Evolutionary conservation across 1,284 basidiomycete species (phyloP).

Genomic region (Ustilago xerochloae): DNA sequence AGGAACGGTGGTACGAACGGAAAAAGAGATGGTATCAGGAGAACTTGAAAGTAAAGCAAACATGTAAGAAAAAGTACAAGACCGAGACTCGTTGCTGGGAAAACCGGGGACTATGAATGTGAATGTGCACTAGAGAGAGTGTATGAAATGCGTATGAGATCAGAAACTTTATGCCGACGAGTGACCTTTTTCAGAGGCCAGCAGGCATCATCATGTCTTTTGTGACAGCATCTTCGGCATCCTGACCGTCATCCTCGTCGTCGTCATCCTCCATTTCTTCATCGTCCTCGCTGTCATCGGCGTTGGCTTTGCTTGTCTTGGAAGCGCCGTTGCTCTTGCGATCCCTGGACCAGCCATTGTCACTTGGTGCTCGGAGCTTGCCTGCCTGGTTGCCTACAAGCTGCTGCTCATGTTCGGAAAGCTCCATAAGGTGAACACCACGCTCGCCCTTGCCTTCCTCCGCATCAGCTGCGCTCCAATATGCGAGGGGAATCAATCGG

Average conservation of each 20-base stretch:
- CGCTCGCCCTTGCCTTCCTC: constrained; percentile 49
- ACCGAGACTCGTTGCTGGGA: neutral
- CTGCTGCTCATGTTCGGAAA: constrained; percentile 49
- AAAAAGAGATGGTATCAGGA: constrained; percentile 16
- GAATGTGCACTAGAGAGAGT: neutral
- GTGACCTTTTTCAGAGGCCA: constrained; percentile 36
- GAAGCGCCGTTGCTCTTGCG: constrained; percentile 32
- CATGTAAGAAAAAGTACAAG: constrained; percentile 31
- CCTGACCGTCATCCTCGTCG: constrained; percentile 31
- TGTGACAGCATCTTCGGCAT: constrained; percentile 50
- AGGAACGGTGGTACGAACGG: neutral
- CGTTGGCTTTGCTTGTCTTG: constrained; percentile 15
- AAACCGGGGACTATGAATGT: neutral
- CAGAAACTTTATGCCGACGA: too few species aligned
- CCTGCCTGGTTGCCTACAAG: constrained; percentile 45
- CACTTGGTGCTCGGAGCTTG: constrained; percentile 41
- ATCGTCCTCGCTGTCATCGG: constrained; percentile 38
- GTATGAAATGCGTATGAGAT: neutral
- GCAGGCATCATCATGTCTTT: constrained; percentile 61
- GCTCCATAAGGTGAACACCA: constrained; percentile 48
- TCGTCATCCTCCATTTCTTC: constrained; percentile 45
- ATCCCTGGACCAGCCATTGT: constrained; percentile 44
- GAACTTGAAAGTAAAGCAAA: constrained; percentile 17
- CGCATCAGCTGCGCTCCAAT: constrained; percentile 61
- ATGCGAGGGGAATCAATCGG: constrained; percentile 64